Conservation (phyloP, 2,329 filamentous ascomycete species). For the Chrysoporthe austroafricana region DNA sequence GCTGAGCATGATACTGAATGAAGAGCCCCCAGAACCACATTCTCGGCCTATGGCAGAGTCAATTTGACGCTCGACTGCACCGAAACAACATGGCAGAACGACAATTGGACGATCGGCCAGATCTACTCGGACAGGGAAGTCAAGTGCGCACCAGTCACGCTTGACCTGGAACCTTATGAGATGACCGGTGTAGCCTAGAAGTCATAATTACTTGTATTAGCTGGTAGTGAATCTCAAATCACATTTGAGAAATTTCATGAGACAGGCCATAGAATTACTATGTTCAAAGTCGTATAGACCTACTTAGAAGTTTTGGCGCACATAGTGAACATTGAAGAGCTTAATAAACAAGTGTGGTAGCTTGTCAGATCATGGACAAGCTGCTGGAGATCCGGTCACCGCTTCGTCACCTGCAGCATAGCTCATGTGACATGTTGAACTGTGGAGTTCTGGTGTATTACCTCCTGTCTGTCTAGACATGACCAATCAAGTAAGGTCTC, state of each 20-base stretch:
- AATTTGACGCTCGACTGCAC: slow-evolving; percentile 43
- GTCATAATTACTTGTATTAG: too few species aligned
- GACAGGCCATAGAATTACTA: background rate
- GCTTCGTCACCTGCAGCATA: background rate
- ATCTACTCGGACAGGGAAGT: slow-evolving; percentile 44
- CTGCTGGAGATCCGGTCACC: background rate
- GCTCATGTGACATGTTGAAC: too few species aligned
- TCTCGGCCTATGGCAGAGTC: slow-evolving; percentile 39
- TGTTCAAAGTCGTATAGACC: background rate
- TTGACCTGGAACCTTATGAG: slow-evolving; percentile 39
- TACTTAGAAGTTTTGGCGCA: background rate
- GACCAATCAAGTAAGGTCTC: background rate
- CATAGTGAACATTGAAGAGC: too few species aligned
- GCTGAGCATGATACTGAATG: slow-evolving; percentile 3
- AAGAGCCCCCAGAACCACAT: slow-evolving; percentile 34
- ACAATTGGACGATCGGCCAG: slow-evolving; percentile 45
- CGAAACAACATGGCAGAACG: slow-evolving; percentile 41
- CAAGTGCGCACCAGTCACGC: slow-evolving; percentile 38
- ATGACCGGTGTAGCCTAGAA: slow-evolving; percentile 42
- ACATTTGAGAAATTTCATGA: background rate
- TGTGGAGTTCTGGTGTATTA: background rate
- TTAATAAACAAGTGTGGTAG: too few species aligned
- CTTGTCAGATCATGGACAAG: background rate
- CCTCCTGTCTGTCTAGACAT: background rate
- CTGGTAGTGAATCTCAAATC: background rate